Conservation (phyloP, 2,329 filamentous ascomycete species). For the Cladobotryum protrusum region DNA sequence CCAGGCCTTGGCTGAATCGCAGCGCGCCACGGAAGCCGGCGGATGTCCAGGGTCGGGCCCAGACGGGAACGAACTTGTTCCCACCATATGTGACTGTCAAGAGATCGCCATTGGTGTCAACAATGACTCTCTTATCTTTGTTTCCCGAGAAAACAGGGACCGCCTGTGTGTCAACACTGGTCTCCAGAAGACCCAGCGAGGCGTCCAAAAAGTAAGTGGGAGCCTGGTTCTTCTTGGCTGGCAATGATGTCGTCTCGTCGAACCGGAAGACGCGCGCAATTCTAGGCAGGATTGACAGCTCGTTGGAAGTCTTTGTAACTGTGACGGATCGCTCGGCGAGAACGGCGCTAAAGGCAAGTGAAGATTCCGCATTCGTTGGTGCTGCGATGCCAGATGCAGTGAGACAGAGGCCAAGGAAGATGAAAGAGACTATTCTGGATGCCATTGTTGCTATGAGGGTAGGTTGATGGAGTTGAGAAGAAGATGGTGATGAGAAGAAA, state of each 20-base stretch:
- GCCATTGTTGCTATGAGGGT: conserved; percentile 1
- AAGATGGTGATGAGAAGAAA: background rate
- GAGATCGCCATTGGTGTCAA: conserved; percentile 15
- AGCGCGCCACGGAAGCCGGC: background rate
- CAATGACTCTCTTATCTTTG: conserved; percentile 9
- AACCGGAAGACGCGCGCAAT: conserved; percentile 6
- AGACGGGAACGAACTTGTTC: conserved; percentile 8
- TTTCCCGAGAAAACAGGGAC: conserved; percentile 14
- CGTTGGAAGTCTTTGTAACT: background rate
- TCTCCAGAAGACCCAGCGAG: conserved; percentile 9
- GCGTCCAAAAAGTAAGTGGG: conserved; percentile 7
- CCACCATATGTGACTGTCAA: conserved; percentile 8
- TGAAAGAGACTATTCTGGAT: background rate
- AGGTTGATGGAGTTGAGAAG: background rate
- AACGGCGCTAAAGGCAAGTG: background rate
- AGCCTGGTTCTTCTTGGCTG: background rate
- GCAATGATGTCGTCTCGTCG: conserved; percentile 3
- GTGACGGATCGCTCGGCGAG: conserved; percentile 1
- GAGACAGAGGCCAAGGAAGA: conserved; percentile 8
- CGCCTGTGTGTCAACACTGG: background rate
- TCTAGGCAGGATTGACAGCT: no score
- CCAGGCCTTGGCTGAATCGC: conserved; percentile 13
- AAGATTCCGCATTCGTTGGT: background rate
- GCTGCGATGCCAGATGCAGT: conserved; percentile 9
- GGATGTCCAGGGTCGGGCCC: background rate